Evolutionary conservation across 2,329 filamentous ascomycete genomes (phyloP).

Genomic region (Xylaria sp.): DNA sequence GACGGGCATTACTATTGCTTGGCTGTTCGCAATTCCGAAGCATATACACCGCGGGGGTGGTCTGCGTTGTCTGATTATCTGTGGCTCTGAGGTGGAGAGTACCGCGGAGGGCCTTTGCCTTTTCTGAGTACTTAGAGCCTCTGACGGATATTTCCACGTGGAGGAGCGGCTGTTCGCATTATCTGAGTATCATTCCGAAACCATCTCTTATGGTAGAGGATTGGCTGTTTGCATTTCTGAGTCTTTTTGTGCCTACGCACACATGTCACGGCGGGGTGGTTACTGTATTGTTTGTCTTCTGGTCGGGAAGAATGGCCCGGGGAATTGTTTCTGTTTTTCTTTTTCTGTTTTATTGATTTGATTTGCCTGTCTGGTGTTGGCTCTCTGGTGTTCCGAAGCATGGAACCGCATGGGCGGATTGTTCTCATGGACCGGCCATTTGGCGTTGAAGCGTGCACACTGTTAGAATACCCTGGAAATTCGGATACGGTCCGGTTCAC

Average conservation of each 20-base stretch:
- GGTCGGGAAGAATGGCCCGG: neutral
- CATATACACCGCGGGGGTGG: neutral
- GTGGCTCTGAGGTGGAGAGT: neutral
- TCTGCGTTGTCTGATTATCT: neutral
- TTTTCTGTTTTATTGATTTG: neutral
- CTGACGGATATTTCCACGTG: neutral
- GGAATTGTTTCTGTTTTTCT: conserved; percentile 2
- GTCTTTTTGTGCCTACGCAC: neutral
- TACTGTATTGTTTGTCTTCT: neutral
- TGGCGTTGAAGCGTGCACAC: conserved; percentile 10
- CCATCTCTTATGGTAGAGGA: neutral
- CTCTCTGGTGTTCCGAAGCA: neutral
- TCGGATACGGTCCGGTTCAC: neutral
- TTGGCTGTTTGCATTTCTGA: neutral
- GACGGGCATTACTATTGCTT: neutral
- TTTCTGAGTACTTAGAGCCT: neutral
- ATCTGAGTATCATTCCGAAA: neutral
- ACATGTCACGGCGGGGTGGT: neutral
- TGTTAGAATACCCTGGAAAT: conserved; percentile 12
- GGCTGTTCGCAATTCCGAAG: neutral
- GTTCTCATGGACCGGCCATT: conserved; percentile 5
- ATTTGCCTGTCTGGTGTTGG: neutral
- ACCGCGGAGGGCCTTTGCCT: neutral
- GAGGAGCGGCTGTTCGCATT: neutral
- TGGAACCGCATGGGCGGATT: neutral